phyloP scores from a whole-genome alignment of 192 early-diverging fungal genomes.

The Gryganskiella cystojenkinii region DNA sequence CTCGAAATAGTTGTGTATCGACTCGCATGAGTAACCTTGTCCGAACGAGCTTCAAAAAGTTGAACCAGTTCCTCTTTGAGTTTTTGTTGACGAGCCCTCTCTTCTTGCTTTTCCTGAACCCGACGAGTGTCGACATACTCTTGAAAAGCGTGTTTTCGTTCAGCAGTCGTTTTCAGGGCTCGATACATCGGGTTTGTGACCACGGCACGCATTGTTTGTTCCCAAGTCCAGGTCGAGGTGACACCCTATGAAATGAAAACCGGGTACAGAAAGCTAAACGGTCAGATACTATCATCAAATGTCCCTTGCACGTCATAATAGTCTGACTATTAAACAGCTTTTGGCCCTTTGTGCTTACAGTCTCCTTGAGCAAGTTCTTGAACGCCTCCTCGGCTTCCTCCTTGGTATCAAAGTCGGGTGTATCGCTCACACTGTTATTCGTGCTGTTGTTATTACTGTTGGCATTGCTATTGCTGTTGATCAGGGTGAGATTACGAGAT shows the following conservation, averaged over 20 bases:
- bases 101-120: slow-evolving; percentile 66
- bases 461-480: too few species aligned
- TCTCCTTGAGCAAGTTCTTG: slow-evolving; percentile 73
- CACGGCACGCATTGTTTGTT: slow-evolving; percentile 87
- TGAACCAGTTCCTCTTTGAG: slow-evolving; percentile 30
- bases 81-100: slow-evolving; percentile 28
- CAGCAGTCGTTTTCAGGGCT: slow-evolving; percentile 79
- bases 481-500: too few species aligned
- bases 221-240: slow-evolving; percentile 90
- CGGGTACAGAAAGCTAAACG: not conserved
- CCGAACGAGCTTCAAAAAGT: slow-evolving; percentile 11
- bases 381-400: slow-evolving; percentile 90
- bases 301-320: too few species aligned
- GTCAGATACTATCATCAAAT: not conserved
- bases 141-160: slow-evolving; percentile 87
- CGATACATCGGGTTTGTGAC: slow-evolving; percentile 88
- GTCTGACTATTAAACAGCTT: too few species aligned
- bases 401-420: slow-evolving; percentile 73
- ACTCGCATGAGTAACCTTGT: slow-evolving; percentile 41
- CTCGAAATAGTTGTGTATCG: slow-evolving; percentile 51
- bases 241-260: slow-evolving; percentile 68
- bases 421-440: slow-evolving; percentile 2
- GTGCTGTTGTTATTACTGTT: not conserved
- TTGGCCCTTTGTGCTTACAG: slow-evolving; percentile 63
- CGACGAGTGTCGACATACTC: slow-evolving; percentile 71